Percentiles rank a stretch among this genome's conserved stretches.
phyloP scores from a whole-genome alignment of 2,329 filamentous ascomycete species.

The Calonectria ilicicola region DNA sequence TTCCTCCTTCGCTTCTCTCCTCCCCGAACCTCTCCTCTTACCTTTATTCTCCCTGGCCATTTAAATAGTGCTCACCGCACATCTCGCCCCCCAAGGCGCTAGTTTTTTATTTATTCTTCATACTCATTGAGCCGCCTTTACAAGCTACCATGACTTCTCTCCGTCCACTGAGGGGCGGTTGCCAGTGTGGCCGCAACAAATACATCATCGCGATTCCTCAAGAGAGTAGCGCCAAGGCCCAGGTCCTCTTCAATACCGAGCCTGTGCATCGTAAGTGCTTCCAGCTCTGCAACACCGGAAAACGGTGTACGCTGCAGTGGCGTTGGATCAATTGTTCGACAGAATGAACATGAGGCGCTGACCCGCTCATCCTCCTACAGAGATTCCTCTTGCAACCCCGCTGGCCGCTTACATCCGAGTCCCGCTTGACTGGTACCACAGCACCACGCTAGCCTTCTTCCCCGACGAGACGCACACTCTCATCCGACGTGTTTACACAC shows the following conservation, averaged over 20 bases:
- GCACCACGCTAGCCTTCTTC: slow-evolving; percentile 79
- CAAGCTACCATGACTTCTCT: slow-evolving; percentile 56
- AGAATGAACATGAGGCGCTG: not conserved
- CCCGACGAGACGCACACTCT: slow-evolving; percentile 78
- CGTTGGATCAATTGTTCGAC: slow-evolving; percentile 1
- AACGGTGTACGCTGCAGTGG: not conserved
- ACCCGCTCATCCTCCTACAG: slow-evolving; percentile 44
- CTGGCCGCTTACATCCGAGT: slow-evolving; percentile 86
- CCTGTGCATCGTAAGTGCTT: slow-evolving; percentile 76
- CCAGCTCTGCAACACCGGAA: not conserved
- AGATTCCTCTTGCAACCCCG: slow-evolving; percentile 77
- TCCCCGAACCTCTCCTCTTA: not conserved
- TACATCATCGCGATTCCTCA: slow-evolving; percentile 81
- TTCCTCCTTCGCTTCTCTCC: slow-evolving; percentile 8
- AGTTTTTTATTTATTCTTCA: not conserved
- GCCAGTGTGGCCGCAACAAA: slow-evolving; percentile 87
- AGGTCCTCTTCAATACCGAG: slow-evolving; percentile 81
- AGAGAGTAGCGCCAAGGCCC: slow-evolving; percentile 65
- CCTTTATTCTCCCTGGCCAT: not conserved
- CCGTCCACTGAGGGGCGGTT: slow-evolving; percentile 77
- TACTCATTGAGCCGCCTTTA: not conserved
- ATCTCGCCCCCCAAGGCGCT: not conserved
- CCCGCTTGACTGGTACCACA: slow-evolving; percentile 84
- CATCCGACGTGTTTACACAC: slow-evolving; percentile 77
- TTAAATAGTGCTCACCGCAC: not conserved